Percentiles rank a stretch among this genome's conserved stretches.
These are phyloP conservation scores for Orychophragmus violaceus DNA, from an alignment of 345 rosid species.

Conservation along the genomic window DNA sequence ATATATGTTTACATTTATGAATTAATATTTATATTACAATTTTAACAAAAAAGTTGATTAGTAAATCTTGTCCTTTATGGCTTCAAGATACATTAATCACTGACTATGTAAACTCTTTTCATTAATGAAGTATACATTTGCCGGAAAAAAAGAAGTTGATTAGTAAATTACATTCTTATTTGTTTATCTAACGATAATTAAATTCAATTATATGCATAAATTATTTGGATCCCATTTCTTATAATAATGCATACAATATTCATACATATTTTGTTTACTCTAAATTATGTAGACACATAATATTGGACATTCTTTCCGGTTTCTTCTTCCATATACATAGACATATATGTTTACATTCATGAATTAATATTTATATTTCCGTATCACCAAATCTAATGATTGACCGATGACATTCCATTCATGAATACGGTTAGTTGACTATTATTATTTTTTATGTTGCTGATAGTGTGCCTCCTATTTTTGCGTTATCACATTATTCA, in stretches of 20 bases:
- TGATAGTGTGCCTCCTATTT: neutral
- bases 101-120: too few relatives aligned
- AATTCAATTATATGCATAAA: too few relatives aligned
- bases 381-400: constrained; percentile 25
- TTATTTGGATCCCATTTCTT: too few relatives aligned
- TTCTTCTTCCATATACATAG: neutral
- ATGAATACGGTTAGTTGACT: constrained; percentile 22
- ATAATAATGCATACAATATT: neutral
- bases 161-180: too few relatives aligned
- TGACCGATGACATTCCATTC: constrained; percentile 21
- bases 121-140: too few relatives aligned
- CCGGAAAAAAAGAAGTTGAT: too few relatives aligned
- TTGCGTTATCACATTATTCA: constrained; percentile 4
- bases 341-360: neutral
- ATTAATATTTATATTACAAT: neutral
- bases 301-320: neutral
- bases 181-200: too few relatives aligned
- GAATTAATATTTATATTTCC: neutral
- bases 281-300: neutral
- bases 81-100: too few relatives aligned
- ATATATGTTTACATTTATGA: neutral
- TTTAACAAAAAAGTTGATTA: too few relatives aligned
- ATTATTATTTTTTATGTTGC: neutral
- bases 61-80: too few relatives aligned
- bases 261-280: neutral